Base-by-base conservation (phyloP, 257 asterid species). In the Primulina eburnea region DNA sequence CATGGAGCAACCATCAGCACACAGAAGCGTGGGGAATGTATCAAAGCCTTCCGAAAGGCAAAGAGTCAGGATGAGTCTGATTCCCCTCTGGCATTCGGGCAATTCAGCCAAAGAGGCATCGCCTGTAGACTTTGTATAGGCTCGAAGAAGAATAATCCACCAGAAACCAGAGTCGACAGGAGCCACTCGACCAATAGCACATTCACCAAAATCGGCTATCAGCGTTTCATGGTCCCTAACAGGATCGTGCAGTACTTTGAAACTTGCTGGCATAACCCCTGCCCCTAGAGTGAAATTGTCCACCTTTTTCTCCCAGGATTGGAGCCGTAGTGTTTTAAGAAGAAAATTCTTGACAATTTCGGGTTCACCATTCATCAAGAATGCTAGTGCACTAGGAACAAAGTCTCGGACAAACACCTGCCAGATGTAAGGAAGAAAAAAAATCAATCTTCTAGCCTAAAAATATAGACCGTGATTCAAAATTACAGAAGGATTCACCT, bases 111-210 rank as follows among this genome's bases (percentile, higher is more conserved):
- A 78, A 50, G 97, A 78, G 63, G 86, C 76, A 71, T 92, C 98
- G n/a, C 97, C 98, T 0, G 96, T 92, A 17, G 98, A 92, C 88
- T 88, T 92, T 28, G 98, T 92, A 69, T 89, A 92, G 4, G 98
- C 97, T 16, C 98, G 92, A 64, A 92, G 88, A 62, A 92, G 82
- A 71, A 92, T 92, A 80, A 92, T 92, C 98, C 98, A 92, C 98
- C 98, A 92, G 69, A 92, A 92, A 58, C 98, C 98, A 2, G 98
- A 92, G 73, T 92, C 98, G 26, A 92, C 96, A 0, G 98, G 98
- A 62, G 98, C 98, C 76, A 92, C 98, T 76, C 98, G 78, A 60
- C 98, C 98, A 12, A 92, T 92, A 40, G 98, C 98, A 73, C 89
- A 88, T 69, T 89, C 98, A 8, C 98, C 98, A 60, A 92, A 92